Evolutionary conservation across 2,329 filamentous ascomycete species (phyloP), one percentile per base, ranked within the genome.

Genomic region (Talaromyces sp.): DNA sequence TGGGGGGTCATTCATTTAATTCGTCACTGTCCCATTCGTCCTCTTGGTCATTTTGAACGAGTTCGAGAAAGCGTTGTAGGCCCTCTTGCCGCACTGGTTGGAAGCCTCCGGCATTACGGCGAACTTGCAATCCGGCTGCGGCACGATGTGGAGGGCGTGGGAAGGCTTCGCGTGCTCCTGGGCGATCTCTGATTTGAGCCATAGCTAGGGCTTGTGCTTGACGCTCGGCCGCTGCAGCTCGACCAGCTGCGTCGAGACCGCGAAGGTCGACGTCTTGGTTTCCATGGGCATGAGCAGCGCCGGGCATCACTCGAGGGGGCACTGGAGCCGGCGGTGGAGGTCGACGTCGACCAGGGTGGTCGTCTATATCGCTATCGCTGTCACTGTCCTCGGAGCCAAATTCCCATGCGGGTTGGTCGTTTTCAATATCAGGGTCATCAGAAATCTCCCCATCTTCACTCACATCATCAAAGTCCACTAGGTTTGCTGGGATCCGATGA

Each of bases 21-120:
- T 85, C 83, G 68, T 85, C 83, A 64, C 82, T 84, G 64, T 85
- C 82, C 83, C 83, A 85, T 62, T 80, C 83, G 65, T 85, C 83
- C 70, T 85, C 83, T 49, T 80, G 77, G 63, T 85, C 83, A 57
- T 81, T 75, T 60, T 74, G 69, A 6, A 81, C 83, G 60, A 85
- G 70, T 49, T 80, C 76, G 39, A 85, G 65, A 65, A 85, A 85
- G 30, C 81, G 72, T 66, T 82, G 79, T 3, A 85, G 70, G 9
- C 80, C 78, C 36, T 65, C 66, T 54, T 65, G 64, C 62, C 64
- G 63, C 33, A 70, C 65, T 8, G 61, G 66, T 27, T 65, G 60
- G 19, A 56, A 56, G 27, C 57, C 61, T 17, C 56, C 32, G 3
- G 36, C 44, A 47, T 53, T 56, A 1, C 60, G 63, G 47, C 64